phyloP scores from a whole-genome alignment of 2,329 filamentous ascomycete species.

The Sarocladium oryzae region DNA sequence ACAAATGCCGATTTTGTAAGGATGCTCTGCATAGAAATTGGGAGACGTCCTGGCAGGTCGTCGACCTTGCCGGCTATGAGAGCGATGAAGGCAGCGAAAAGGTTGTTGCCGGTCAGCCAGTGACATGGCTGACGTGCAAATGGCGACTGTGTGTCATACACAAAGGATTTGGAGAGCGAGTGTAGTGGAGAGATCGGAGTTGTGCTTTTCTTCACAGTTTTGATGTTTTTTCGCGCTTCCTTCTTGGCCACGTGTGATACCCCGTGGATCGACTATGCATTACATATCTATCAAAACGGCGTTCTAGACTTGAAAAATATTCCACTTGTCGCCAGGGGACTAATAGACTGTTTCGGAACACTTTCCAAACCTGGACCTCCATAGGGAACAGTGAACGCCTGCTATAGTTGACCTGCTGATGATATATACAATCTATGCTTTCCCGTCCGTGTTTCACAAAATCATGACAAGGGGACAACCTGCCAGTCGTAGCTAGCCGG shows the following conservation, averaged over 20 bases:
- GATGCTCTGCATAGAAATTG: constrained; percentile 83
- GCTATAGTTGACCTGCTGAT: neutral
- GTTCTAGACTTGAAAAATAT: too few species aligned
- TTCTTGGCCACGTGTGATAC: neutral
- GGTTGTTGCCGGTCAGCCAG: constrained; percentile 5
- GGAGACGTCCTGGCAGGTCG: constrained; percentile 62
- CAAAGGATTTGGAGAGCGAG: neutral
- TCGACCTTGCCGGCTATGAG: constrained; percentile 52
- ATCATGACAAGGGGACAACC: too few species aligned
- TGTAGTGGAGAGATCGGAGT: neutral
- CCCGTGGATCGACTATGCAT: neutral
- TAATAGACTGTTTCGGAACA: neutral
- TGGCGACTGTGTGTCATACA: neutral
- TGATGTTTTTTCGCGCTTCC: neutral
- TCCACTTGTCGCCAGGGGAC: too few species aligned
- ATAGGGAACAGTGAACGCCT: neutral
- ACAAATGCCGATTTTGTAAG: constrained; percentile 78
- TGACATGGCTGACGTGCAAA: too few species aligned
- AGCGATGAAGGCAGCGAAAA: constrained; percentile 44
- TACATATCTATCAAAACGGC: neutral
- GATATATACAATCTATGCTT: neutral
- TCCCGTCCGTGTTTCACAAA: too few species aligned
- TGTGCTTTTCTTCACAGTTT: neutral
- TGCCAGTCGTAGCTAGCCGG: too few species aligned
- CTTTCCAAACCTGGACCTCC: too few species aligned